Conservation (phyloP, 192 early-diverging fungal genomes). For the Spizellomyces punctatus region DNA sequence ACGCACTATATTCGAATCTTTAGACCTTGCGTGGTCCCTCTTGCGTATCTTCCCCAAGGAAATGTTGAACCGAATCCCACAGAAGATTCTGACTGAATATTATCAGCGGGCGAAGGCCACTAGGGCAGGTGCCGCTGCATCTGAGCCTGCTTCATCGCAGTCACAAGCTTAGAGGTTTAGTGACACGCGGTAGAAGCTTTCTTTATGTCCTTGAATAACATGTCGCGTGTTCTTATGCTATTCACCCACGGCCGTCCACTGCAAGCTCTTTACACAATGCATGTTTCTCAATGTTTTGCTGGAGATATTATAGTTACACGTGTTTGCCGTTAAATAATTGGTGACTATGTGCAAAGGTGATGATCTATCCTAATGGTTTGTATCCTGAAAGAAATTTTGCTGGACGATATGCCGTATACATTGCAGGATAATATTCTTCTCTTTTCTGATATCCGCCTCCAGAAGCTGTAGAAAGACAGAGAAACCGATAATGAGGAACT, state of each 20-base stretch:
- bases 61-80: slow-evolving; percentile 98
- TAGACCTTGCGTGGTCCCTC: slow-evolving; percentile 98
- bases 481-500: not conserved
- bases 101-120: slow-evolving; percentile 76
- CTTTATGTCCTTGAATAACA: not conserved
- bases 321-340: too few species aligned
- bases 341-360: too few species aligned
- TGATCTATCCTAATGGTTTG: too few species aligned
- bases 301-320: not conserved
- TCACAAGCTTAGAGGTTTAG: slow-evolving; percentile 6
- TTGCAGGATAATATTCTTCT: slow-evolving; percentile 63
- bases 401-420: slow-evolving; percentile 63
- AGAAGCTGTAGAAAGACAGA: slow-evolving; percentile 45
- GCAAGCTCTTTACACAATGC: not conserved
- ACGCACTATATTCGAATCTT: slow-evolving; percentile 93
- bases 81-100: slow-evolving; percentile 91
- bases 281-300: not conserved
- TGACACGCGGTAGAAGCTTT: not conserved
- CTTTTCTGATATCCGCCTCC: slow-evolving; percentile 60
- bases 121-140: slow-evolving; percentile 34
- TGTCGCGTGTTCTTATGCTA: not conserved
- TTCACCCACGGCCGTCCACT: not conserved
- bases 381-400: slow-evolving; percentile 49
- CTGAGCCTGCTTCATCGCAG: slow-evolving; percentile 29
- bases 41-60: slow-evolving; percentile 99